Evolutionary conservation across 495 filamentous ascomycete species (phyloP), one percentile per base, ranked within the genome.

Genomic region (Paragyromitra xinjiangensis): DNA sequence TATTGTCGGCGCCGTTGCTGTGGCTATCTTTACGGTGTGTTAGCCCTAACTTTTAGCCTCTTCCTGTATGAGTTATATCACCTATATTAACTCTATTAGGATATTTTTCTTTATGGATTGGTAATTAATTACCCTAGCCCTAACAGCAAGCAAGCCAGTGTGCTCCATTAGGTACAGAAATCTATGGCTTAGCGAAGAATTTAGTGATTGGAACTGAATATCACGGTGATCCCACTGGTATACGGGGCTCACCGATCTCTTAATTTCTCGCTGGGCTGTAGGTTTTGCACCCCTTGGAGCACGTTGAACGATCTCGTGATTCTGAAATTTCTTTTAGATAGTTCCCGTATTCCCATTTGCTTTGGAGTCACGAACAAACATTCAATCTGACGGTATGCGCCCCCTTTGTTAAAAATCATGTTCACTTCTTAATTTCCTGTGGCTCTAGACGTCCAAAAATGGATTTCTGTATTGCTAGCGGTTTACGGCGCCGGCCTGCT

Each of bases 321-420:
- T 45, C 14, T 22, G 16, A 16, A 66, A 2, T 9, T 55, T 26
- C 61, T 81, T 45, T 53, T 73, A 88, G 87, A 90, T 95, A 58
- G 89, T 96, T 1, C 94, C 94, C 2, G 92, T 97, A 7, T 88
- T 95, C n/a, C 94, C 94, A 2, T 95, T 93, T 64, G 89, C 92
- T 3, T 84, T 97, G 5, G 84, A 88, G 24, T 81, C 84, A 8
- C 87, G 89, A 77, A 89, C 87, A 19, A 88, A 89, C 9, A 81
- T 96, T 22, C 56, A 87, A 0, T 83, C 87, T 29, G 85, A 88
- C 44, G 78, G 89, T 85, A 77, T 89, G 24, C 19, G 24, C 8
- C 56, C 22, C n/a, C 16, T 86, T 77, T 64, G 70, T 71, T 9
- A 8, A 14, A 51, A 34, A 3, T 39, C 39, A 11, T 51, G 67